These are phyloP conservation scores for Clarireedia paspali DNA, from an alignment of 2,329 filamentous ascomycete species.

Conservation along the genomic window DNA sequence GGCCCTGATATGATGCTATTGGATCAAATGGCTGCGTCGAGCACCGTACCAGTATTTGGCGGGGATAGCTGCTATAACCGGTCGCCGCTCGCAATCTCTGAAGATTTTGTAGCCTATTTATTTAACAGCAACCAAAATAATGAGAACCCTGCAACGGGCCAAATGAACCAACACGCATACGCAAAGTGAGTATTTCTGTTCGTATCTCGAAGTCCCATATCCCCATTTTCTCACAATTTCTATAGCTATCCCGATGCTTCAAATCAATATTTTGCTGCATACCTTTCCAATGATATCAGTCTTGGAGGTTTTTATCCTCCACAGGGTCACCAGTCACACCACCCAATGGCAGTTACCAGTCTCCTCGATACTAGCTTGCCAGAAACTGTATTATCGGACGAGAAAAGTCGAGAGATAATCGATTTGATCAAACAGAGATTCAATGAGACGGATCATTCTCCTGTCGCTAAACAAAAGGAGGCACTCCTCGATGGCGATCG, in stretches of 20 bases:
- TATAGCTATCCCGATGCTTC: conserved; percentile 46
- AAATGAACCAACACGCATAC: conserved; percentile 41
- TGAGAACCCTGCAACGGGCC: conserved; percentile 44
- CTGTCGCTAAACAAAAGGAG: conserved; percentile 63
- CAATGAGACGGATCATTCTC: conserved; percentile 69
- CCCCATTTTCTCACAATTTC: not conserved
- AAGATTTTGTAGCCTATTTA: conserved; percentile 79
- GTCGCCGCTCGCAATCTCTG: conserved; percentile 78
- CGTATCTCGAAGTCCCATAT: not conserved
- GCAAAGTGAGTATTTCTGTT: conserved; percentile 38
- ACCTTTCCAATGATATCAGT: conserved; percentile 40
- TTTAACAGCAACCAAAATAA: conserved; percentile 60
- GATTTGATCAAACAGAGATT: conserved; percentile 77
- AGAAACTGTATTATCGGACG: conserved; percentile 75
- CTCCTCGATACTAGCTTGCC: conserved; percentile 73
- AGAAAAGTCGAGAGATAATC: conserved; percentile 76
- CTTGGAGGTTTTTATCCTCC: conserved; percentile 51
- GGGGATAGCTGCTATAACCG: conserved; percentile 68
- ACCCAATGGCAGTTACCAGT: conserved; percentile 86
- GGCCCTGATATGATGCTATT: conserved; percentile 48
- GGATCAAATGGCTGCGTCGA: conserved; percentile 55
- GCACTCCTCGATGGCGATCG: conserved; percentile 72
- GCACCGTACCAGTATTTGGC: conserved; percentile 80
- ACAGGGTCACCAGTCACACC: conserved; percentile 46
- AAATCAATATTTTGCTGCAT: conserved; percentile 42